Evolutionary conservation across 2,329 filamentous ascomycete species (phyloP), one percentile per base, ranked within the genome.

Genomic region (Knufia petricola): DNA sequence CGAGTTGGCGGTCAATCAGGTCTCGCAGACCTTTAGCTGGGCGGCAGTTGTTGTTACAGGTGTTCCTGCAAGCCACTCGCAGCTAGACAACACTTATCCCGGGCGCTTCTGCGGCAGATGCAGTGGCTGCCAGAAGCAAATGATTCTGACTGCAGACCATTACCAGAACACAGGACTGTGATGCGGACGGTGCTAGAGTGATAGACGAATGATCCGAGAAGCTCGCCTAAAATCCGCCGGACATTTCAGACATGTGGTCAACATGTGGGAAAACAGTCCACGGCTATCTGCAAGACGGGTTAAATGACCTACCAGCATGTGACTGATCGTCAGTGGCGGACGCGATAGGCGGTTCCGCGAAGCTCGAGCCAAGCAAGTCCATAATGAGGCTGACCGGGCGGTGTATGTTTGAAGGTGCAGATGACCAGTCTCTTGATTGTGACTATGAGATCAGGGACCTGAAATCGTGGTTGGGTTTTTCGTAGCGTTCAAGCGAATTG

Each of bases 1-100:
- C 13, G 37, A 40, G 21, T 24, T 44, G 3, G 32, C 32, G 30
- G 34, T 38, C 44, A 47, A 47, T 47, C 44, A 47, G 23, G 39
- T 47, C 44, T 38, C 30, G 34, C 23, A 28, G 31, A 44, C 34
- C 41, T n/a, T 20, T 19, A 28, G 23, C 21, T 15, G 31, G 42
- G 41, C 41, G 41, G 41, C 41, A 45, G 34, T n/a, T n/a, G 13
- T 45, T 24, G 19, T 36, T 36, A 21, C 42, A 46, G 42, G 31
- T 36, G 15, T 26, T 17, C 39, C 20, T 42, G 21, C 24, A 42
- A 42, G 39, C 39, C 39, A 42, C n/a, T 26, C 39, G n/a, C 15
- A 36, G 9, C 32, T 17, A 36, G 9, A 13, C 32, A 36, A 36
- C 32, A n/a, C 32, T 36, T n/a, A n/a, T 8, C 32, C 20, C 26